Percentiles rank a stretch among this genome's conserved stretches.
Evolutionary conservation across 495 filamentous ascomycete species (phyloP).

Genomic region (Chaetomium tenue): DNA sequence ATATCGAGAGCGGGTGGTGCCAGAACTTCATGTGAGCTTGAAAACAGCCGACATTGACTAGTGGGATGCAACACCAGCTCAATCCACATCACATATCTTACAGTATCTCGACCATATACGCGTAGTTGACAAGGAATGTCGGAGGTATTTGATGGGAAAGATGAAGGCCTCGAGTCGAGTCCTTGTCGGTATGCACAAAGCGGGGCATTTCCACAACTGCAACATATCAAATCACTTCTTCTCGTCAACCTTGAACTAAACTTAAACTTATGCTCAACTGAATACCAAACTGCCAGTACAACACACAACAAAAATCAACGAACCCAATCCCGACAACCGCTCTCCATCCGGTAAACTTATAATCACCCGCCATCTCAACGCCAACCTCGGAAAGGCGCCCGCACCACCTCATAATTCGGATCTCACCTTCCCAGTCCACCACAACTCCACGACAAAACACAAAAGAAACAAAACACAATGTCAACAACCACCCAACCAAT

Average conservation of each 20-base stretch:
- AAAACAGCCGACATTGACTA: too few relatives aligned
- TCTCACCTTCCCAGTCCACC: background rate
- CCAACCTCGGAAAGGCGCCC: background rate
- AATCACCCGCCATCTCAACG: background rate
- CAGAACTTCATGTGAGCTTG: too few relatives aligned
- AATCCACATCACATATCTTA: too few relatives aligned
- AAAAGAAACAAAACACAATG: slow-evolving; percentile 15
- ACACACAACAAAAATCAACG: background rate
- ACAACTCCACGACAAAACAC: slow-evolving; percentile 1
- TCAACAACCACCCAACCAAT: slow-evolving; percentile 13
- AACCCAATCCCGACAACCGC: background rate
- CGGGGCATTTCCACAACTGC: background rate
- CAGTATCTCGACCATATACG: background rate
- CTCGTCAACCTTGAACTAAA: slow-evolving; percentile 1
- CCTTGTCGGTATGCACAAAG: slow-evolving; percentile 9
- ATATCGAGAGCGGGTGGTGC: too few relatives aligned
- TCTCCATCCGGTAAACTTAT: background rate
- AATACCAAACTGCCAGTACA: background rate
- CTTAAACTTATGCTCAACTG: background rate
- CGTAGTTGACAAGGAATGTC: background rate
- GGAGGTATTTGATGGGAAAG: background rate
- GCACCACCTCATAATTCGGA: background rate
- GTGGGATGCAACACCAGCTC: too few relatives aligned
- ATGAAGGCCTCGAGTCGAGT: background rate
- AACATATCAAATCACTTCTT: background rate